These are phyloP conservation scores for Sclerotinia subarctica DNA, from an alignment of 2,329 filamentous ascomycete genomes.

Conservation along the genomic window DNA sequence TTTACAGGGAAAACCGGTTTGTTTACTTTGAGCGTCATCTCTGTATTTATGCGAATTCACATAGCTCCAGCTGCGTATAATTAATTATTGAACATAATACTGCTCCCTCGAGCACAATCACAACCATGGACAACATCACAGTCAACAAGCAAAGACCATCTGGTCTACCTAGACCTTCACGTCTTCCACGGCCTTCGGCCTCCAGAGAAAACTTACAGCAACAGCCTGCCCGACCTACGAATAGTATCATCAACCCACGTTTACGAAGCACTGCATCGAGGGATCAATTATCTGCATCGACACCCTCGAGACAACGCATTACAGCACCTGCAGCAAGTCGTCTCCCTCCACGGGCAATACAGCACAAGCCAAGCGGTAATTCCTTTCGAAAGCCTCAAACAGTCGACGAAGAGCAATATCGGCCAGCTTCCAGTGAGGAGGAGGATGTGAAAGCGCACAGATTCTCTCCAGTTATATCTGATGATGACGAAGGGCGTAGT, in stretches of 20 bases:
- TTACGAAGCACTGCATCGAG: constrained; percentile 33
- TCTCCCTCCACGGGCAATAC: constrained; percentile 16
- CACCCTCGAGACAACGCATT: constrained; percentile 14
- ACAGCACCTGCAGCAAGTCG: constrained; percentile 6
- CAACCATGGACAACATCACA: constrained; percentile 35
- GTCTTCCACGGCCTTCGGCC: constrained; percentile 49
- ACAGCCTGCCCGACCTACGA: constrained; percentile 24
- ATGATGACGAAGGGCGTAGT: constrained; percentile 14
- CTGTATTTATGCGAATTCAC: neutral
- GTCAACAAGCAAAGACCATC: constrained; percentile 28
- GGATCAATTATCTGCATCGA: constrained; percentile 26
- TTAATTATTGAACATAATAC: constrained; percentile 21
- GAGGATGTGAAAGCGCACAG: constrained; percentile 20
- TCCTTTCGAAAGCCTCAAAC: constrained; percentile 25
- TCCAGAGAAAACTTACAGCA: constrained; percentile 48
- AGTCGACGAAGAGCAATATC: neutral
- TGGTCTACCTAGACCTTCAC: constrained; percentile 50
- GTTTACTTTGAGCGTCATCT: constrained; percentile 9
- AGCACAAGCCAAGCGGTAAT: constrained; percentile 29
- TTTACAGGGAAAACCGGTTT: constrained; percentile 9
- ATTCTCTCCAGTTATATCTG: constrained; percentile 14
- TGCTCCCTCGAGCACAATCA: constrained; percentile 5
- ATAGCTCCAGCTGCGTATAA: constrained; percentile 18
- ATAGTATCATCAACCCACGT: constrained; percentile 30
- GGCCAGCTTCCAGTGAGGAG: constrained; percentile 18